Percentiles rank a stretch among this genome's conserved stretches.
Evolutionary conservation across 805 yeast species (phyloP).

Genomic region (Candida jianshihensis): DNA sequence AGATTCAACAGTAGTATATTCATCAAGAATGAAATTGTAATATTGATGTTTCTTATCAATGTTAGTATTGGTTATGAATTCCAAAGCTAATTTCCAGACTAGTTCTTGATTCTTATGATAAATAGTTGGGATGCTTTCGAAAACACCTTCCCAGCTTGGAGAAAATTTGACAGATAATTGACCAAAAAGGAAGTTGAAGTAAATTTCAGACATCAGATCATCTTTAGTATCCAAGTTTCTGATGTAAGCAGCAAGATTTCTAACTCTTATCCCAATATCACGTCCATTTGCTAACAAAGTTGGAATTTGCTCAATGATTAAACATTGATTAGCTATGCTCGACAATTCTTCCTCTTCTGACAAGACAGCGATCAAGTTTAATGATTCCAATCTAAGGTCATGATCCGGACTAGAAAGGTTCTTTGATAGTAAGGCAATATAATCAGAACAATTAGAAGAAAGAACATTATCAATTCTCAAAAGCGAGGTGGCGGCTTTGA

Average conservation of each 20-base stretch:
- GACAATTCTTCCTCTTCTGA: conserved; percentile 29
- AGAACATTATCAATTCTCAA: conserved; percentile 4
- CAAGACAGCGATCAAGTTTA: conserved; percentile 35
- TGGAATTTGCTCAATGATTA: conserved; percentile 66
- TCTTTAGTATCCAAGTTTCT: conserved; percentile 20
- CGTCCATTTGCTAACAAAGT: conserved; percentile 62
- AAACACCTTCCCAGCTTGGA: conserved; percentile 79
- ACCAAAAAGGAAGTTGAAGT: conserved; percentile 56
- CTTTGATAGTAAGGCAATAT: conserved; percentile 23
- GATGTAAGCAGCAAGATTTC: conserved; percentile 46
- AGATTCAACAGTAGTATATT: conserved; percentile 5
- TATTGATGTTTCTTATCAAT: conserved; percentile 2
- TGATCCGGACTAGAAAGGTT: conserved; percentile 46
- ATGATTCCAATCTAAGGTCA: conserved; percentile 40
- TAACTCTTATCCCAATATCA: conserved; percentile 62
- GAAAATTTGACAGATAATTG: conserved; percentile 67
- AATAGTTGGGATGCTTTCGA: conserved; percentile 48
- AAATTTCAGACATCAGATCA: conserved; percentile 23
- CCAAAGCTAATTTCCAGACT: conserved; percentile 50
- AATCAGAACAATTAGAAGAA: background rate
- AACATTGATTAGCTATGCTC: conserved; percentile 40
- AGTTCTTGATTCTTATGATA: conserved; percentile 32
- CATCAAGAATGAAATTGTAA: conserved; percentile 9
- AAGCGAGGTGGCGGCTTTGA: conserved; percentile 14
- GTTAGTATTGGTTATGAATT: conserved; percentile 23